Percentiles rank a stretch among this genome's conserved stretches.
Evolutionary conservation across 441 rosid species (phyloP).

Genomic region (Manihot esculenta): DNA sequence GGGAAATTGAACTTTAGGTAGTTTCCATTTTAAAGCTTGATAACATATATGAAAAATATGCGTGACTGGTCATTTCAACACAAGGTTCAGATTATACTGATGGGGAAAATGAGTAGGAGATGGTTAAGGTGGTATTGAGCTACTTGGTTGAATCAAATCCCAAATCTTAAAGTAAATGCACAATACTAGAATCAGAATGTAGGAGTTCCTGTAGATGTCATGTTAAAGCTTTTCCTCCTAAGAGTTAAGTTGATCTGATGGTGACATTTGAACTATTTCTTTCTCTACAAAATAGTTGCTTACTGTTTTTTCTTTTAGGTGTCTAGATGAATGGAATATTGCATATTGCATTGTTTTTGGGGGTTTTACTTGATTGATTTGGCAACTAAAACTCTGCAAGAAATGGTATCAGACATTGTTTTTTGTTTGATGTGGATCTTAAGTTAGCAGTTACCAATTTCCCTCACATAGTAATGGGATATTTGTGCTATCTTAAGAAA

Average conservation of each 20-base stretch:
- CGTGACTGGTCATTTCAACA: background rate
- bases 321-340: background rate
- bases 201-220: background rate
- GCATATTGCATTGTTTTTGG: background rate
- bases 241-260: background rate
- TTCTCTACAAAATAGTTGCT: background rate
- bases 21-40: background rate
- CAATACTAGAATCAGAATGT: background rate
- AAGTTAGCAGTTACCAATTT: background rate
- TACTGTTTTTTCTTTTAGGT: background rate
- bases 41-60: background rate
- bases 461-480: background rate
- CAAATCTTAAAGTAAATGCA: background rate
- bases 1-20: background rate
- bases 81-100: background rate
- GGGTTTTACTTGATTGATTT: background rate
- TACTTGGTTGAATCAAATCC: background rate
- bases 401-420: background rate
- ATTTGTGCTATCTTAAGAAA: background rate
- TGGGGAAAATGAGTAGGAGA: background rate
- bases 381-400: background rate
- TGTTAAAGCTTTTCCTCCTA: background rate
- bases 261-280: background rate
- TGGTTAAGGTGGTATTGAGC: background rate
- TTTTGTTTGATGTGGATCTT: background rate